phyloP scores from a whole-genome alignment of 371 early-diverging fungal genomes.

The Thermomucor indicae-seudaticae region DNA sequence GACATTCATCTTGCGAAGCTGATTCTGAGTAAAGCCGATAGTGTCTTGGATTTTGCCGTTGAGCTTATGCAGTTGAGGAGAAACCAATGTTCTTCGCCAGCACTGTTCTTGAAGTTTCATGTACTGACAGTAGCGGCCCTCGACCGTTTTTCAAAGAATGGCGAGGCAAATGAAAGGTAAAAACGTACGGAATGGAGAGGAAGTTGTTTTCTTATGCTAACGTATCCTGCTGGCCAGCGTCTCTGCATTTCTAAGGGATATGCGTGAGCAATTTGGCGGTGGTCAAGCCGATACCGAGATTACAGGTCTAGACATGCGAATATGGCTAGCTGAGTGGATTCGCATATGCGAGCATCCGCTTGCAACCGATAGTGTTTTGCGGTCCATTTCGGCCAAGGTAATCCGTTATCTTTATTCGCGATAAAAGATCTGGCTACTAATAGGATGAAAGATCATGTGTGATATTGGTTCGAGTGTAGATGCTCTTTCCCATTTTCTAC shows the following conservation, averaged over 20 bases:
- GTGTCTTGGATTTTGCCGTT: slow-evolving; percentile 72
- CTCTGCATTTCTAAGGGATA: slow-evolving; percentile 10
- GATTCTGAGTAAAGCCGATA: slow-evolving; percentile 67
- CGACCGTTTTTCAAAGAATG: slow-evolving; percentile 50
- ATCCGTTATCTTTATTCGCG: slow-evolving; percentile 6
- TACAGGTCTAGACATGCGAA: slow-evolving; percentile 61
- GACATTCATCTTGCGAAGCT: slow-evolving; percentile 84
- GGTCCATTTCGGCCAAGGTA: slow-evolving; percentile 58
- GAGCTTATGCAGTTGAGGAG: slow-evolving; percentile 68
- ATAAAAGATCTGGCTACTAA: too few species aligned
- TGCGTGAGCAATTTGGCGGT: slow-evolving; percentile 27
- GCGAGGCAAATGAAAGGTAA: slow-evolving; percentile 35
- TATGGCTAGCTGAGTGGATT: slow-evolving; percentile 85
- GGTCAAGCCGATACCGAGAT: slow-evolving; percentile 28
- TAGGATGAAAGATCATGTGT: too few species aligned
- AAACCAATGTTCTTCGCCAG: slow-evolving; percentile 40
- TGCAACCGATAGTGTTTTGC: slow-evolving; percentile 65
- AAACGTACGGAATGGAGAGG: too few species aligned
- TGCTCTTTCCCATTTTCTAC: too few species aligned
- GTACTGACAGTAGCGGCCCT: slow-evolving; percentile 67
- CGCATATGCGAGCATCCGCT: slow-evolving; percentile 80
- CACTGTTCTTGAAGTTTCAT: slow-evolving; percentile 72
- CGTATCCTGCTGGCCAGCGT: slow-evolving; percentile 22
- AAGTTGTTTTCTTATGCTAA: too few species aligned
- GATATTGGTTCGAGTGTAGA: too few species aligned